phyloP scores from a whole-genome alignment of 352 stramenopile genomes.

The Phytophthora constricta region DNA sequence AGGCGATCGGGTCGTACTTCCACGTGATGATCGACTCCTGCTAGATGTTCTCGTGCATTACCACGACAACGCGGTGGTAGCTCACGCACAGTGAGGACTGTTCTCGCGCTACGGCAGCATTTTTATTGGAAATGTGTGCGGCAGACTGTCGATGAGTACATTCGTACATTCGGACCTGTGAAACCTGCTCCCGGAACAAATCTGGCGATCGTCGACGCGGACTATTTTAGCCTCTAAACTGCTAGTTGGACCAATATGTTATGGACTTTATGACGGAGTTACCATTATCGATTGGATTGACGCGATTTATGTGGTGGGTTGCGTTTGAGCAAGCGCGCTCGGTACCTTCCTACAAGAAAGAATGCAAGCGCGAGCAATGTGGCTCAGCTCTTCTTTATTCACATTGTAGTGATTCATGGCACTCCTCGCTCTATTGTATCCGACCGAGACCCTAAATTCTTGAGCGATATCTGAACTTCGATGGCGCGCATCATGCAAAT shows the following conservation, averaged over 20 bases:
- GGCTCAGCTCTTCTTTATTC: not conserved
- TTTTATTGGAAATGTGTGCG: not conserved
- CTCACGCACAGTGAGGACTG: not conserved
- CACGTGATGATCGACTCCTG: not conserved
- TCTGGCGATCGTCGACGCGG: not conserved
- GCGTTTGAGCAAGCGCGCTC: not conserved
- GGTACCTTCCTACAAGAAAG: not conserved
- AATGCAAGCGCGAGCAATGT: not conserved
- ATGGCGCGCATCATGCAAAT: constrained; percentile 1
- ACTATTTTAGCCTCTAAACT: constrained; percentile 5
- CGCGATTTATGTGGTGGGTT: not conserved
- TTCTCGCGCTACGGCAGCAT: constrained; percentile 3
- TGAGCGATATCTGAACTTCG: not conserved
- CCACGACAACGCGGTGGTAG: constrained; percentile 2
- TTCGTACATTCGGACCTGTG: constrained; percentile 9
- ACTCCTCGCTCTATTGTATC: not conserved
- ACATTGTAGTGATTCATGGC: not conserved
- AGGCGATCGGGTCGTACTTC: not conserved
- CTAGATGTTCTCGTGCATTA: constrained; percentile 3
- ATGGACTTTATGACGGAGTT: not conserved
- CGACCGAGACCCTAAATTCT: constrained; percentile 1
- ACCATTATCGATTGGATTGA: constrained; percentile 1
- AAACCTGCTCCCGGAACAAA: constrained; percentile 5
- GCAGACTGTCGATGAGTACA: not conserved
- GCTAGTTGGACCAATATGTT: not conserved